These are phyloP conservation scores for Dactylis glomerata DNA, from an alignment of 176 grass and related monocot species.

Conservation along the genomic window DNA sequence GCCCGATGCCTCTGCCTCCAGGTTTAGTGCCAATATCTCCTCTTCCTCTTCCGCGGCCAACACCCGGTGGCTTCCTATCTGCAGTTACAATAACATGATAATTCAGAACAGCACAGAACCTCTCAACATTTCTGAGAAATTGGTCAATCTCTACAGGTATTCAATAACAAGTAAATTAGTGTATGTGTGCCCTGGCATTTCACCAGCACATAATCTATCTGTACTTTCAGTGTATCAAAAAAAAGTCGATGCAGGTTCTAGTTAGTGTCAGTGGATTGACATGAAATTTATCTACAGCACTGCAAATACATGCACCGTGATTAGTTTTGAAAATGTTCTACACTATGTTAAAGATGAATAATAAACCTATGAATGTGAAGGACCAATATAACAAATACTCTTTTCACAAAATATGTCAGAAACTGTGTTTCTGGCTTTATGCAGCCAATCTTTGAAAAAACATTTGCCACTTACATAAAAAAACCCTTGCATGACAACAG, in stretches of 20 bases:
- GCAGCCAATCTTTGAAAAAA: background rate
- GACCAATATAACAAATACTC: background rate
- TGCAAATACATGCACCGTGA: background rate
- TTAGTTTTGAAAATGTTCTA: background rate
- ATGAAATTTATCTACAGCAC: background rate
- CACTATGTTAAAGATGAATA: no score
- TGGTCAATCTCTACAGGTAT: background rate
- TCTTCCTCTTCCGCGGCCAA: constrained; percentile 92
- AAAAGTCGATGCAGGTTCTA: background rate
- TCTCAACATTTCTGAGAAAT: background rate
- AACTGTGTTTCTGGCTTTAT: background rate
- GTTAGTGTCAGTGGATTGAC: background rate
- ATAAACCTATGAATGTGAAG: background rate
- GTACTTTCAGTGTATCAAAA: background rate
- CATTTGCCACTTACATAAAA: background rate
- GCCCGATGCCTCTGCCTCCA: constrained; percentile 65
- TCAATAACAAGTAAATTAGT: background rate
- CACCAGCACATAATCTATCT: background rate
- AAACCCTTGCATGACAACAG: background rate
- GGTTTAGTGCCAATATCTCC: constrained; percentile 56
- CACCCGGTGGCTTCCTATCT: constrained; percentile 96
- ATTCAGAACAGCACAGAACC: background rate
- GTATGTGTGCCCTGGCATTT: background rate
- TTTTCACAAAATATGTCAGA: background rate
- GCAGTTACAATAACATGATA: constrained; percentile 30